phyloP scores from a whole-genome alignment of 345 rosid genomes.

The Citrus maxima region DNA sequence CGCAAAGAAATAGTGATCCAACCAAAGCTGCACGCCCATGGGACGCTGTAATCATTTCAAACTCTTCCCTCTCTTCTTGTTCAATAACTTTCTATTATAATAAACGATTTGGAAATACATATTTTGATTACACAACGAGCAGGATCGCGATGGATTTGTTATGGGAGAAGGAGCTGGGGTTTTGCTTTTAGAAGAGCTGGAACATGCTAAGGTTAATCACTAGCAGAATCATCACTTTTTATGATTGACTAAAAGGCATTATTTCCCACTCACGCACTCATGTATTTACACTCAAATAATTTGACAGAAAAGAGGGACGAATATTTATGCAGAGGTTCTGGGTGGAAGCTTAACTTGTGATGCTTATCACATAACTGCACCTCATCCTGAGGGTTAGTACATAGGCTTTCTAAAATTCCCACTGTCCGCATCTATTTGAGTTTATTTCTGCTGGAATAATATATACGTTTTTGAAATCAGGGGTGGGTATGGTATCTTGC shows the following conservation, averaged over 20 bases:
- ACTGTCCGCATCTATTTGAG: too few species aligned
- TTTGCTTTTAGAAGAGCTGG: constrained; percentile 54
- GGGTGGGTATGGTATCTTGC: constrained; percentile 47
- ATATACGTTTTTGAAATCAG: constrained; percentile 13
- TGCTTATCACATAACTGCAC: constrained; percentile 56
- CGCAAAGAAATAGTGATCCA: constrained; percentile 50
- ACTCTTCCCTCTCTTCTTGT: neutral
- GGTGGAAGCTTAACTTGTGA: constrained; percentile 57
- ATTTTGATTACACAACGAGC: constrained; percentile 4
- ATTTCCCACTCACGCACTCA: neutral
- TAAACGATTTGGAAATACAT: neutral
- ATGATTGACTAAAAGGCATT: neutral
- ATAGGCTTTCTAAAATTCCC: neutral
- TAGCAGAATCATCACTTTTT: neutral
- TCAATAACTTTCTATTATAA: neutral
- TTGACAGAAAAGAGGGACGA: constrained; percentile 49
- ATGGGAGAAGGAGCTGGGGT: constrained; percentile 69
- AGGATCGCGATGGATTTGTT: constrained; percentile 60
- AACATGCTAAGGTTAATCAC: constrained; percentile 49
- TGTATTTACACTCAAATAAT: neutral
- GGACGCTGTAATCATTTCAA: constrained; percentile 39
- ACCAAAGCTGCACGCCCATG: constrained; percentile 62
- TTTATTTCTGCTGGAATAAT: too few species aligned
- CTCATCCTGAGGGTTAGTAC: constrained; percentile 45
- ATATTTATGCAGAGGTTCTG: constrained; percentile 51